Evolutionary conservation across 495 filamentous ascomycete genomes (phyloP).

Genomic region (Daldinia vernicosa): DNA sequence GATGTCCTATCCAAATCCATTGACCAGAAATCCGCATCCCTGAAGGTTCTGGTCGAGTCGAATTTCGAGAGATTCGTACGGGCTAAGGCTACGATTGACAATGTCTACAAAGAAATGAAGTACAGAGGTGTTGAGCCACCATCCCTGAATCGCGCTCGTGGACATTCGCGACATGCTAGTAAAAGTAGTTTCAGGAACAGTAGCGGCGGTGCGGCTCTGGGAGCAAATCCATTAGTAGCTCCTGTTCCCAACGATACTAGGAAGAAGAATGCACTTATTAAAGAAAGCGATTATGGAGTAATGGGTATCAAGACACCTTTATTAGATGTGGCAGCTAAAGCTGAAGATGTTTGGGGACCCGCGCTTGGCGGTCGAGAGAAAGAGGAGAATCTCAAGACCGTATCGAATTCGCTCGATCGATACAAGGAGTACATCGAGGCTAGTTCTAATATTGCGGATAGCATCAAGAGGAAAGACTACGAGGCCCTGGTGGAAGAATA

Average conservation of each 20-base stretch:
- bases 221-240: conserved; percentile 46
- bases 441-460: conserved; percentile 77
- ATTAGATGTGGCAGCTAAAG: conserved; percentile 88
- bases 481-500: conserved; percentile 88
- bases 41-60: conserved; percentile 94
- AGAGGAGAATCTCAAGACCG: conserved; percentile 81
- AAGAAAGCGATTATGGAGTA: conserved; percentile 95
- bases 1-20: conserved; percentile 87
- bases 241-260: conserved; percentile 56
- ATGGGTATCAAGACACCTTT: conserved; percentile 87
- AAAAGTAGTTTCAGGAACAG: conserved; percentile 72
- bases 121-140: conserved; percentile 77
- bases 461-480: conserved; percentile 89
- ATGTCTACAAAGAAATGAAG: conserved; percentile 98
- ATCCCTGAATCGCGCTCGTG: conserved; percentile 52
- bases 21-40: conserved; percentile 93
- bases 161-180: conserved; percentile 68
- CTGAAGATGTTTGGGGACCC: conserved; percentile 96
- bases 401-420: conserved; percentile 76
- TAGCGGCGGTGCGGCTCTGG: conserved; percentile 50
- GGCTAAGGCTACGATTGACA: conserved; percentile 96
- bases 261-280: conserved; percentile 88
- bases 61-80: conserved; percentile 98
- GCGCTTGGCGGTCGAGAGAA: conserved; percentile 91
- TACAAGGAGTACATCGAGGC: conserved; percentile 84